Conservation (phyloP, 805 yeast genomes). For the Lipomyces kockii region DNA sequence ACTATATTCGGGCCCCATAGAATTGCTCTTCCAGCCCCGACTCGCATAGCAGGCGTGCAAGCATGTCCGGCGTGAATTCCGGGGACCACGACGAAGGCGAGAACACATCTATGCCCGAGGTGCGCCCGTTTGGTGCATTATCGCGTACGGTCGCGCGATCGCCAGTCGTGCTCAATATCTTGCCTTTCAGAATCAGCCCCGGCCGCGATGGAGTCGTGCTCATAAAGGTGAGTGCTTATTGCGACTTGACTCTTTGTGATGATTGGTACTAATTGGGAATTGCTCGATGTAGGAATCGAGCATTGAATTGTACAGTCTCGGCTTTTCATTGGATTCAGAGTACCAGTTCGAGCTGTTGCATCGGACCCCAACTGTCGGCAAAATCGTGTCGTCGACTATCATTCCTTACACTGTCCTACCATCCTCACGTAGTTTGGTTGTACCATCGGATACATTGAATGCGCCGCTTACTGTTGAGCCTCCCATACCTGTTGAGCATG, state of each 20-base stretch:
- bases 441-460: neutral
- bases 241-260: too few relatives aligned
- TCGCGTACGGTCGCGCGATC: conserved; percentile 12
- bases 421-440: neutral
- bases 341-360: conserved; percentile 10
- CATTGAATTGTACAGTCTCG: conserved; percentile 21
- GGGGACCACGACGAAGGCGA: neutral
- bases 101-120: neutral
- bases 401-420: conserved; percentile 19
- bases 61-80: neutral
- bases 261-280: neutral
- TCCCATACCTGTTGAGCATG: neutral
- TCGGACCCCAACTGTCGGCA: conserved; percentile 14
- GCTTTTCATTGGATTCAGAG: neutral
- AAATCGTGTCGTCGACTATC: conserved; percentile 15
- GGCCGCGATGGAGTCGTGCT: conserved; percentile 5
- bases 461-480: neutral
- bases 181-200: conserved; percentile 3
- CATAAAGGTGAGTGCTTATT: conserved; percentile 6
- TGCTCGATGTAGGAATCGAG: conserved; percentile 22
- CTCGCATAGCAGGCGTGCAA: neutral
- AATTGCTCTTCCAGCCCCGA: neutral
- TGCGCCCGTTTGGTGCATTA: conserved; percentile 1
- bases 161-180: conserved; percentile 9
- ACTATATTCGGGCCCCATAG: neutral